Evolutionary conservation across 2,329 filamentous ascomycete genomes (phyloP), one percentile per base, ranked within the genome.

Genomic region (Paraconiothyrium sp.): DNA sequence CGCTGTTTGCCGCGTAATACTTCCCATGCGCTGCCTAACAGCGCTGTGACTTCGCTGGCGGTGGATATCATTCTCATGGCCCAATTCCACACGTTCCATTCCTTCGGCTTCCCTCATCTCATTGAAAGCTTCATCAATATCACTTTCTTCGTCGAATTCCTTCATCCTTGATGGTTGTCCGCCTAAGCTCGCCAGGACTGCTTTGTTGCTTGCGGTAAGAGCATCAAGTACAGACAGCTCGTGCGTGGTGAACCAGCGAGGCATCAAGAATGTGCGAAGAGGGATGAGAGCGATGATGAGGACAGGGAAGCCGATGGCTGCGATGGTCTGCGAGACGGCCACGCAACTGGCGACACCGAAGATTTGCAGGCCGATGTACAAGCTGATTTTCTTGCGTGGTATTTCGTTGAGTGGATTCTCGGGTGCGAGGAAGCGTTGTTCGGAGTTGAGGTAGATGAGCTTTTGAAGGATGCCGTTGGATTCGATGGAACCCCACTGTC

Each of bases 221-320:
- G 79, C 80, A 66, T 87, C 85, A 63, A 87, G 68, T 1, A 84
- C 72, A 39, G 78, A 68, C 10, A 87, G 72, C 63, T 87, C 84
- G 4, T 80, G 68, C 30, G 77, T 72, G 0, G 75, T 77, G 67
- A 87, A 87, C 76, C 84, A 83, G 30, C 75, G 75, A 1, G 85
- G 84, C 62, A 87, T 73, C 0, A 84, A 51, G 39, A 80, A 74
- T 62, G 80, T 84, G n/a, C 84, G 78, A 2, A 86, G 65, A 1
- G 85, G 85, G n/a, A 88, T 86, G 4, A 87, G 73, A 2, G 82
- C 78, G 47, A 84, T 82, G 64, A 88, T 86, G 47, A 88, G 76
- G 20, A 88, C 79, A 0, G 86, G 85, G 64, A 88, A 87, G 0
- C 84, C 83, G 34, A 87, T 85, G 0, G 85, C 85, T 0, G 83